Percentiles rank a stretch among this genome's conserved stretches.
Conservation (phyloP, 805 yeast species). For the Kuraishia hungarica region DNA sequence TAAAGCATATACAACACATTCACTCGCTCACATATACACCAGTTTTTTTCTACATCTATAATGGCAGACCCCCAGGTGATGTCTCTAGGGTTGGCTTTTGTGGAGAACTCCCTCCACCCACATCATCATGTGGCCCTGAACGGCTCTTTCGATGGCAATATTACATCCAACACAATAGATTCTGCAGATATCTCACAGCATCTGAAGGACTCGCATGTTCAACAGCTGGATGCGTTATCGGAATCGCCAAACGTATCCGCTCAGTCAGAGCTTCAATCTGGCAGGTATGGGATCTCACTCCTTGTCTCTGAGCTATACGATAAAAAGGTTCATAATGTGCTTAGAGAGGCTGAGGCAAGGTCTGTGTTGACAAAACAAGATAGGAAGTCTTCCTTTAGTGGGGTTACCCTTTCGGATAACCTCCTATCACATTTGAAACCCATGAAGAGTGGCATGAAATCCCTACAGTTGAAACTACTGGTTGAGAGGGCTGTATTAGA, state of each 20-base stretch:
- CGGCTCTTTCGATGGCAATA: not conserved
- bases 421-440: not conserved
- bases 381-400: not conserved
- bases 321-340: not conserved
- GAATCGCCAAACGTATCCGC: not conserved
- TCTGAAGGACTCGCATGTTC: not conserved
- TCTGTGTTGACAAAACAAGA: not conserved
- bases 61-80: not conserved
- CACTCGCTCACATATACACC: not conserved
- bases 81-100: not conserved
- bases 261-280: not conserved
- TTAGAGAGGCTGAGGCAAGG: not conserved
- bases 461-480: slow-evolving; percentile 7
- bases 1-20: not conserved
- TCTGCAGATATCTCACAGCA: not conserved
- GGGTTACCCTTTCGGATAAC: not conserved
- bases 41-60: too few relatives aligned
- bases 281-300: not conserved
- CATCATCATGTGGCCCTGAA: not conserved
- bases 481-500: slow-evolving; percentile 11
- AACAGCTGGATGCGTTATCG: not conserved
- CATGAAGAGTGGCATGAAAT: not conserved
- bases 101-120: not conserved
- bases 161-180: not conserved
- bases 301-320: not conserved